phyloP scores from a whole-genome alignment of 2,329 filamentous ascomycete species.

The Aaosphaeria pasadenensis region DNA sequence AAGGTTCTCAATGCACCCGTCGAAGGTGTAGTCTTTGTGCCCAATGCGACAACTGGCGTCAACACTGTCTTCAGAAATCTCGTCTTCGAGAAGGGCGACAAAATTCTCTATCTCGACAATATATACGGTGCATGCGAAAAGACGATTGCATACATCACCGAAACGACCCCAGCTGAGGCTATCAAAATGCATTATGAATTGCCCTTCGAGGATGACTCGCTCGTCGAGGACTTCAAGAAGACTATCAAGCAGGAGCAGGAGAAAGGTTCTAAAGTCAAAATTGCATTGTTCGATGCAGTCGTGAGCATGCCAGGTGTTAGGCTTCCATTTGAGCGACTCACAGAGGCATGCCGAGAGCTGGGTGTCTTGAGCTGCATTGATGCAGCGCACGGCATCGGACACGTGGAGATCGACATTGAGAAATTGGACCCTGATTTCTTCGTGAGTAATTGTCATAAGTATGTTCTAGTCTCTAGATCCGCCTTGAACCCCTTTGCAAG shows the following conservation, averaged over 20 bases:
- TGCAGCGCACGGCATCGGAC: constrained; percentile 80
- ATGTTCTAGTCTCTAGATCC: constrained; percentile 2
- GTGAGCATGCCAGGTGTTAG: constrained; percentile 74
- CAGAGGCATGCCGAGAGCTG: constrained; percentile 61
- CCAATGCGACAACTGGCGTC: constrained; percentile 75
- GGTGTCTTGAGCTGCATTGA: constrained; percentile 74
- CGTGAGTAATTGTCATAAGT: constrained; percentile 65
- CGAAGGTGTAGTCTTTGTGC: constrained; percentile 70
- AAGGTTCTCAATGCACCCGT: constrained; percentile 59
- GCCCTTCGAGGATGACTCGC: constrained; percentile 66
- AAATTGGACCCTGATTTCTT: constrained; percentile 79
- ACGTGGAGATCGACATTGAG: constrained; percentile 67
- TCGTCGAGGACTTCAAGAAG: constrained; percentile 60
- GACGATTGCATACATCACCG: constrained; percentile 68
- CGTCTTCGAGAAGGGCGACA: constrained; percentile 65
- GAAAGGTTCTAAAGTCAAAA: constrained; percentile 60
- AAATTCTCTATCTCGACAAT: constrained; percentile 74
- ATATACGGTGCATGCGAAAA: constrained; percentile 78
- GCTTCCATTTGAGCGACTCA: constrained; percentile 73
- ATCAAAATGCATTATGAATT: constrained; percentile 62
- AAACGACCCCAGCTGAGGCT: constrained; percentile 55
- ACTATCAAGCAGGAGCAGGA: constrained; percentile 54
- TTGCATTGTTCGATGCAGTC: constrained; percentile 78
- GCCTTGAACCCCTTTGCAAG: background rate
- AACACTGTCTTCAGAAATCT: constrained; percentile 81